Percentiles rank a stretch among this genome's conserved stretches.
These are phyloP conservation scores for Clonostachys chloroleuca DNA, from an alignment of 2,329 filamentous ascomycete species.

Conservation along the genomic window DNA sequence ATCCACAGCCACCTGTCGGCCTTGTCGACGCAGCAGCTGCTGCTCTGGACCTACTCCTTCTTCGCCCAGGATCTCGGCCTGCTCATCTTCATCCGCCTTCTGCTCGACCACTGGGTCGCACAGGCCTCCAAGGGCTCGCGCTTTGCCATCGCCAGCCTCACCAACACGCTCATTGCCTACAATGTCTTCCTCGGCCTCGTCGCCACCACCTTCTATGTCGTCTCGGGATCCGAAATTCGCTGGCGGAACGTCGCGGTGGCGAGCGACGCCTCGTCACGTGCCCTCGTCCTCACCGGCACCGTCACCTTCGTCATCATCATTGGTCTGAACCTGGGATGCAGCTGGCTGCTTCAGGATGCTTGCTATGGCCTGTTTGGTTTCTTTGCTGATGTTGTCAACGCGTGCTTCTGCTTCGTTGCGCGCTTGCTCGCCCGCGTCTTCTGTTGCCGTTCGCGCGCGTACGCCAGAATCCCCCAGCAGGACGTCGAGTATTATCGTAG, in stretches of 20 bases:
- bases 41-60: conserved; percentile 24
- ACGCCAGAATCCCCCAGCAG: no score
- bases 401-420: conserved; percentile 8
- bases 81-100: conserved; percentile 20
- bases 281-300: conserved; percentile 20
- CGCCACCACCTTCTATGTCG: conserved; percentile 15
- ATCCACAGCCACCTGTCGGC: conserved; percentile 22
- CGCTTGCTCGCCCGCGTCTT: not conserved
- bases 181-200: conserved; percentile 14
- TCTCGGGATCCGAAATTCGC: conserved; percentile 24
- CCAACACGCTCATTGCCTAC: conserved; percentile 9
- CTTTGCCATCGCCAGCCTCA: conserved; percentile 7
- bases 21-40: conserved; percentile 17
- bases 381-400: conserved; percentile 15
- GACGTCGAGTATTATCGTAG: no score
- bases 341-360: not conserved
- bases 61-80: conserved; percentile 24
- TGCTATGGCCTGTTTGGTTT: conserved; percentile 9
- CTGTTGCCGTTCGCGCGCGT: conserved; percentile 9
- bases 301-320: conserved; percentile 8
- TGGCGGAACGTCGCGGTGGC: conserved; percentile 24
- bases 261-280: conserved; percentile 19
- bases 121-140: conserved; percentile 6
- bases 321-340: not conserved
- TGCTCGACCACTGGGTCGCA: conserved; percentile 19